Conservation (phyloP, 176 grass and related monocot genomes). For the Juncus effusus region DNA sequence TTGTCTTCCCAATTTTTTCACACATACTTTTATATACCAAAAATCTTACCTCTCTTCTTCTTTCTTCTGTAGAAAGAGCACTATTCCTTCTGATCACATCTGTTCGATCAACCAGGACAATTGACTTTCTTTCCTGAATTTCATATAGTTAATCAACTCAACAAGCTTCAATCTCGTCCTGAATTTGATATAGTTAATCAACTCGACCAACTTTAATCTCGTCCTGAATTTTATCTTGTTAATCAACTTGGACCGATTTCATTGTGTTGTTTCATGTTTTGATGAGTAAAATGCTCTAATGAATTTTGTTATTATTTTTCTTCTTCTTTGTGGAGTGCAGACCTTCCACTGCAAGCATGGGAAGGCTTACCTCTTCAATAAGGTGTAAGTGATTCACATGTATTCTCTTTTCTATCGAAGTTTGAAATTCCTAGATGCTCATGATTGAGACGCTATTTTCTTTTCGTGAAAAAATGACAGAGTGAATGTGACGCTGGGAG, state of each 20-base stretch:
- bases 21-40: too few relatives aligned
- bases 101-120: too few relatives aligned
- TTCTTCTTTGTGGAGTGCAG: conserved; percentile 41
- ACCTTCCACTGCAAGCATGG: conserved; percentile 80
- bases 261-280: conserved; percentile 1
- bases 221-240: too few relatives aligned
- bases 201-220: too few relatives aligned
- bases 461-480: conserved; percentile 34
- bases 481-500: conserved; percentile 80
- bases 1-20: too few relatives aligned
- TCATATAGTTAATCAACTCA: too few relatives aligned
- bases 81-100: background rate
- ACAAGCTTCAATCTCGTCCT: too few relatives aligned
- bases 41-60: too few relatives aligned
- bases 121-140: too few relatives aligned
- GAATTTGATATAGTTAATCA: too few relatives aligned
- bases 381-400: conserved; percentile 62
- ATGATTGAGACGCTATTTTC: background rate
- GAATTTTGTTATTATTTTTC: background rate
- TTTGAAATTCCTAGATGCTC: background rate
- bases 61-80: background rate
- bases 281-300: background rate
- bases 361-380: conserved; percentile 90
- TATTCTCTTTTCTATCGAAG: background rate
- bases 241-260: background rate